Percentiles rank a stretch among this genome's conserved stretches.
These are phyloP conservation scores for Fusarium udum DNA, from an alignment of 2,329 filamentous ascomycete genomes.

Conservation along the genomic window DNA sequence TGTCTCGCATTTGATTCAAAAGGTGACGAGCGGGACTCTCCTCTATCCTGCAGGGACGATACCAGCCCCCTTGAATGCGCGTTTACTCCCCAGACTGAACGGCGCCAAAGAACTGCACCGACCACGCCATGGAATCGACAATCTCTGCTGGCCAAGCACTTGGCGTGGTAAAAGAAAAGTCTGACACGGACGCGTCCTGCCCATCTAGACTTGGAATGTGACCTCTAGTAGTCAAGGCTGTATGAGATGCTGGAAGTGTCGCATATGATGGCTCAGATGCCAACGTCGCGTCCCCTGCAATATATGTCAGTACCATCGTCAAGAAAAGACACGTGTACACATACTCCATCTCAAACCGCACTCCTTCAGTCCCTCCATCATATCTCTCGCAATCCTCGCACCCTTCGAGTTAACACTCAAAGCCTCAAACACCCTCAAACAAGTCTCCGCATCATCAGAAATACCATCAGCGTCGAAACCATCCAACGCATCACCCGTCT, in stretches of 20 bases:
- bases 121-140: not conserved
- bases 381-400: not conserved
- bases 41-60: not conserved
- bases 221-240: not conserved
- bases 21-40: not conserved
- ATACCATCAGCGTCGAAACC: not conserved
- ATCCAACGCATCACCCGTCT: not conserved
- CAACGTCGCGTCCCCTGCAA: not conserved
- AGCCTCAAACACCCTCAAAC: not conserved
- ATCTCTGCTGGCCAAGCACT: not conserved
- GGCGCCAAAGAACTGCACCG: not conserved
- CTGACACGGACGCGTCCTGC: not conserved
- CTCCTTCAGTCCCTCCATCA: not conserved
- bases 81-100: not conserved
- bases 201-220: not conserved
- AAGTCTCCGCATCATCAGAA: not conserved
- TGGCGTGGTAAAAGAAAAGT: not conserved
- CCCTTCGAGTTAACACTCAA: not conserved
- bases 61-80: not conserved
- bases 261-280: not conserved
- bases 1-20: no score
- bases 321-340: not conserved
- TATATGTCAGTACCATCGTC: fast-evolving
- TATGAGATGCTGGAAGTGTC: not conserved
- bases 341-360: not conserved